Evolutionary conservation across 306 rosid species (phyloP).

Genomic region (Trifolium fragiferum): DNA sequence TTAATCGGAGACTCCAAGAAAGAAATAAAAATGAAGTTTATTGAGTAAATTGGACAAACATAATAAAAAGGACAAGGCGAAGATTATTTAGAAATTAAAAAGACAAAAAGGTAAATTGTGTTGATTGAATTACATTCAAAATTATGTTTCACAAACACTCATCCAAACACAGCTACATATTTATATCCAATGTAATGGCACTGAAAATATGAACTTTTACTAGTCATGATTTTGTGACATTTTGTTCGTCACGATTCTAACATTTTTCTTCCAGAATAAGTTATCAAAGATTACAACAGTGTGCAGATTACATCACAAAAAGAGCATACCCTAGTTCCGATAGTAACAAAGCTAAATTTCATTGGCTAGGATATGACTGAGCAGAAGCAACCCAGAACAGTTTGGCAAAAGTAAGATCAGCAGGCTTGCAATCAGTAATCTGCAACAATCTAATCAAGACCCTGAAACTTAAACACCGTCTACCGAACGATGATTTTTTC

Average conservation of each 20-base stretch:
- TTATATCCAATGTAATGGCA: neutral
- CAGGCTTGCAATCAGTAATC: conserved; percentile 1
- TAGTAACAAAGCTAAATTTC: conserved; percentile 30
- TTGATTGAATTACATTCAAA: neutral
- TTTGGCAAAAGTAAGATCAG: too few relatives aligned
- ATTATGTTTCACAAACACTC: neutral
- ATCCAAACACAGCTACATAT: neutral
- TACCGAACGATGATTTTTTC: neutral
- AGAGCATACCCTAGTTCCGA: too few relatives aligned
- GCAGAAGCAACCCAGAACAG: conserved; percentile 5
- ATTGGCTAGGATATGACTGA: conserved; percentile 2
- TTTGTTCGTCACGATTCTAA: conserved; percentile 4
- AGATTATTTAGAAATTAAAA: too few relatives aligned
- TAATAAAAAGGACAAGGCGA: too few relatives aligned
- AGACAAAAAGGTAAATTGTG: too few relatives aligned
- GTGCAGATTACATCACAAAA: conserved; percentile 11
- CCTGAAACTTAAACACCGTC: conserved; percentile 13
- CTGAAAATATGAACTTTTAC: neutral
- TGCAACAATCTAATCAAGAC: conserved; percentile 12
- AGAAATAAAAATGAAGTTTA: too few relatives aligned
- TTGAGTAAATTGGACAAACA: too few relatives aligned
- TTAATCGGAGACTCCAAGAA: too few relatives aligned
- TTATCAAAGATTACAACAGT: conserved; percentile 9
- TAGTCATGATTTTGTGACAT: conserved; percentile 3
- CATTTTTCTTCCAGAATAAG: conserved; percentile 11